Evolutionary conservation across 2,329 filamentous ascomycete genomes (phyloP).

Genomic region (Neofusicoccum ribis): DNA sequence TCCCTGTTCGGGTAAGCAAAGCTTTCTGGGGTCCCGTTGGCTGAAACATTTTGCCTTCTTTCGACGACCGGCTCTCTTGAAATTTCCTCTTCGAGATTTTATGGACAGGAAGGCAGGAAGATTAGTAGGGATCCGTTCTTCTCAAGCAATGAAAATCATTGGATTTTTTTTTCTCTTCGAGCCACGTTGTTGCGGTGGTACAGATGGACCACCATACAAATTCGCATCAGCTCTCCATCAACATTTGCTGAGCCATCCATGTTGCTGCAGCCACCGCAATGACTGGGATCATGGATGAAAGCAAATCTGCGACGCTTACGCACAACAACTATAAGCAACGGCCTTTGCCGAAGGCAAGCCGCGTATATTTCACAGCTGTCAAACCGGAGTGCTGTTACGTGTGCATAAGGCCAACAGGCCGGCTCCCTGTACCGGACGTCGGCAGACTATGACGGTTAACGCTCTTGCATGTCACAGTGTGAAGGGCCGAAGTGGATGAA

Average conservation of each 20-base stretch:
- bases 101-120: background rate
- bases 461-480: background rate
- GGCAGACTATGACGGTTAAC: background rate
- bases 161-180: background rate
- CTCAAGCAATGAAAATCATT: too few relatives aligned
- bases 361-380: background rate
- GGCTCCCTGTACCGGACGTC: background rate
- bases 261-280: background rate
- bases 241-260: background rate
- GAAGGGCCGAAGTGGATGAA: background rate
- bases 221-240: background rate
- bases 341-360: constrained; percentile 4
- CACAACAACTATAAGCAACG: background rate
- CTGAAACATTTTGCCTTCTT: background rate
- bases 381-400: background rate
- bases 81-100: background rate
- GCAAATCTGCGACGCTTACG: background rate
- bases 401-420: background rate
- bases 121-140: too few relatives aligned
- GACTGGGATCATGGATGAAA: constrained; percentile 7
- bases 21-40: background rate
- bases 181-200: background rate
- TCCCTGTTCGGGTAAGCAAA: background rate
- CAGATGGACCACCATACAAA: background rate
- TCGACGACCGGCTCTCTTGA: background rate